A percentile compares a stretch with the other conserved stretches of the same genome.
Conservation (phyloP, 768 basidiomycete genomes). For the Suillus paluster region DNA sequence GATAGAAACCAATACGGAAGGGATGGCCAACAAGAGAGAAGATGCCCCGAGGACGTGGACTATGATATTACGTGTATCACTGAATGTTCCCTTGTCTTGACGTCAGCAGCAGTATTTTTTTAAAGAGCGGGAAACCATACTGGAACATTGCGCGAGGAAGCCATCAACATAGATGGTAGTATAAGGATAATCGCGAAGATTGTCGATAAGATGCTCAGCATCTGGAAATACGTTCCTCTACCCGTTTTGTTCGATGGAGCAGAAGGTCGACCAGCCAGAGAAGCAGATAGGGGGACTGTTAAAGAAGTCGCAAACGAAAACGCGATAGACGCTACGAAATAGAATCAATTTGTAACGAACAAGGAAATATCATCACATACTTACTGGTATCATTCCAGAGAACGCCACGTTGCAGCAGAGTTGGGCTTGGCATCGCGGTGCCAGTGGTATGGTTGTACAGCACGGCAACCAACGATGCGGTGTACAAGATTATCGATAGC, state of each 20-base stretch:
- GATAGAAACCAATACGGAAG: constrained; percentile 59
- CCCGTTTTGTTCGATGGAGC: constrained; percentile 42
- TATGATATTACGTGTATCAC: constrained; percentile 11
- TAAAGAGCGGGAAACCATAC: constrained; percentile 37
- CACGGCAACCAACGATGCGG: constrained; percentile 61
- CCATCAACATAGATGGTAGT: constrained; percentile 61
- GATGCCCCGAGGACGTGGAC: constrained; percentile 47
- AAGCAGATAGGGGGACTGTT: constrained; percentile 68
- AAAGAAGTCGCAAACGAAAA: constrained; percentile 70
- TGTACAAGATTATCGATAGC: constrained; percentile 61
- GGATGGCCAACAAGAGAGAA: constrained; percentile 62
- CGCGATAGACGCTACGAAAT: constrained; percentile 45
- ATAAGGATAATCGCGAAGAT: constrained; percentile 52
- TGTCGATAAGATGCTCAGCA: constrained; percentile 57
- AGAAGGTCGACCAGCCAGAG: constrained; percentile 48
- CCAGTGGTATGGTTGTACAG: constrained; percentile 56
- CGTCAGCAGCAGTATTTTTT: constrained; percentile 24
- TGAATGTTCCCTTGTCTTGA: constrained; percentile 13
- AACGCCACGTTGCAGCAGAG: constrained; percentile 47
- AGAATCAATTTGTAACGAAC: constrained; percentile 36
- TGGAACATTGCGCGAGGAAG: constrained; percentile 46
- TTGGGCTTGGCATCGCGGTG: constrained; percentile 40
- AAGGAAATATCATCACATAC: constrained; percentile 30
- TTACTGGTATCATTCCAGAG: constrained; percentile 70
- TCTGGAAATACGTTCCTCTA: constrained; percentile 58